phyloP scores from a whole-genome alignment of 2,329 filamentous ascomycete species.

The Aureobasidium sp. region DNA sequence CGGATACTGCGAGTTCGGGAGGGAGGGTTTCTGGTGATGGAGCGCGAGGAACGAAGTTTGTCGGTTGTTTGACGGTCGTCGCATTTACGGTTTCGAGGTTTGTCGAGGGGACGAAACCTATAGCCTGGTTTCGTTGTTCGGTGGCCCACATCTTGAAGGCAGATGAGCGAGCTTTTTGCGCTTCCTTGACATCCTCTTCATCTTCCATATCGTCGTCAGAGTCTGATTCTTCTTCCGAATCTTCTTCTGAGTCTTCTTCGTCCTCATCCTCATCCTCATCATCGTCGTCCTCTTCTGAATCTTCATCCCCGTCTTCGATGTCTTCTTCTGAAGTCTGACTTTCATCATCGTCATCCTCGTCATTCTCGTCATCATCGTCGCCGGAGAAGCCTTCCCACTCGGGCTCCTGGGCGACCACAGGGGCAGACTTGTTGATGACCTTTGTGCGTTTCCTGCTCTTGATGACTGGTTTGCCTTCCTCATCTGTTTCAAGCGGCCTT shows the following conservation, averaged over 20 bases:
- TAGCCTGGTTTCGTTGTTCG: constrained; percentile 72
- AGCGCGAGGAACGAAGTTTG: constrained; percentile 58
- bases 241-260: constrained; percentile 18
- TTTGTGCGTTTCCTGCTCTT: constrained; percentile 62
- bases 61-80: constrained; percentile 37
- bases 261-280: constrained; percentile 18
- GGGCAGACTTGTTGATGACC: constrained; percentile 26
- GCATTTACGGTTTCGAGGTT: constrained; percentile 30
- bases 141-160: constrained; percentile 94
- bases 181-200: constrained; percentile 21
- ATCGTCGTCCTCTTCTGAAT: constrained; percentile 13
- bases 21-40: constrained; percentile 65
- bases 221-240: constrained; percentile 27
- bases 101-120: constrained; percentile 54
- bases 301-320: constrained; percentile 12
- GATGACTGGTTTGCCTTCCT: constrained; percentile 71
- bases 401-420: constrained; percentile 30
- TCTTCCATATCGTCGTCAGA: constrained; percentile 24
- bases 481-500: constrained; percentile 70
- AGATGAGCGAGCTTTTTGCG: constrained; percentile 41
- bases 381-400: constrained; percentile 54
- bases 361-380: constrained; percentile 19
- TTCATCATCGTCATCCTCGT: constrained; percentile 18
- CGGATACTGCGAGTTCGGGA: constrained; percentile 52
- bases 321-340: constrained; percentile 1